Evolutionary conservation across 225 moss, liverwort and hornwort species (phyloP), one percentile per base, ranked within the genome.

Genomic region (Antitrichia curtipendula): DNA sequence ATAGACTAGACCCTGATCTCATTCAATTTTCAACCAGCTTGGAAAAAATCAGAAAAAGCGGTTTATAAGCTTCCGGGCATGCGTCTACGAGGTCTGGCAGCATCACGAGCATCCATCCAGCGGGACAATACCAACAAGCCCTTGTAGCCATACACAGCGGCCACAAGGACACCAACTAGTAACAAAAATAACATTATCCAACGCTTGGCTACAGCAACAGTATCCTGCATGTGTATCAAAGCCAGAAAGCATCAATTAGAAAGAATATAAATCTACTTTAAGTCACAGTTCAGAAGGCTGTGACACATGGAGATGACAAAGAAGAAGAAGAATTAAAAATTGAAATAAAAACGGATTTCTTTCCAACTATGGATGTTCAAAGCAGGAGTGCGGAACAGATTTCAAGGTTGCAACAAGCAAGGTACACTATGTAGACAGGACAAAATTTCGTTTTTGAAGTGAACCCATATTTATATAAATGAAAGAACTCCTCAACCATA

Each of bases 71-170:
- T 86, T 86, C 90, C 84, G 23, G 94, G 92, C 84, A 94, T 89
- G 66, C 91, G 94, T 86, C 88, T 90, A 22, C 90, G 91, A 76
- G 90, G 94, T 85, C 87, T 93, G 65, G 88, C 82, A 75, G 94
- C 92, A 91, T 94, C 94, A 58, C 94, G 88, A 80, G 92, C 90
- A 88, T 94, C 90, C 94, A 94, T 90, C 92, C 92, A 91, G 20
- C 77, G 88, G 41, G 94, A 94, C 89, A 94, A 65, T 45, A 82
- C 88, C 62, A 92, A 36, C 85, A 94, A 89, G 76, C 94, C 93
- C 84, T 90, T 89, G 85, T 94, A 94, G 49, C 93, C 88, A 79
- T 93, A 94, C 57, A 91, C 32, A 85, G 80, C 49, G 34, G 84
- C 81, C 54, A 91, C 13, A 71, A 91, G 49, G 45, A 57, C 66